Percentiles rank a stretch among this genome's conserved stretches.
Evolutionary conservation across 306 rosid genomes (phyloP).

Genomic region (Hippophae tibetana): DNA sequence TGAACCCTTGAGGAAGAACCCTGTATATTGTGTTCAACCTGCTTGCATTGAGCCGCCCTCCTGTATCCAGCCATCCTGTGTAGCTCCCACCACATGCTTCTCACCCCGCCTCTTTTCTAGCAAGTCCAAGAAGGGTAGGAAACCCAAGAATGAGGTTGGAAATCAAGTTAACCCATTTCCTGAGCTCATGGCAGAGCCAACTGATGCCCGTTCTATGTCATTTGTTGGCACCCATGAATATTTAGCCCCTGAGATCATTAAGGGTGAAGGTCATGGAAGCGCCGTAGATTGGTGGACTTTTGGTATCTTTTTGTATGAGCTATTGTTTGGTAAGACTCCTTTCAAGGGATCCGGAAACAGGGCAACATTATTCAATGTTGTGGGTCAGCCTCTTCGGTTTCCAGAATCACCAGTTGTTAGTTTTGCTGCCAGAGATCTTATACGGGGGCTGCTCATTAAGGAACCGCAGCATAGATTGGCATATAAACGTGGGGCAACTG

Average conservation of each 20-base stretch:
- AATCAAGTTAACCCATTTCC: slow-evolving; percentile 89
- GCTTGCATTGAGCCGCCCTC: slow-evolving; percentile 84
- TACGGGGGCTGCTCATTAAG: slow-evolving; percentile 83
- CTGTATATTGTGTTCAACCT: slow-evolving; percentile 82
- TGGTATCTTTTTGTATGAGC: slow-evolving; percentile 86
- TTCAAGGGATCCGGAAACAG: slow-evolving; percentile 94
- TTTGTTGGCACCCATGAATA: slow-evolving; percentile 96
- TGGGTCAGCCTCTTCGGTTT: slow-evolving; percentile 83
- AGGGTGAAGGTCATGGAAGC: slow-evolving; percentile 98
- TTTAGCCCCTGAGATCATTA: slow-evolving; percentile 91
- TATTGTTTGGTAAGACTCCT: slow-evolving; percentile 90
- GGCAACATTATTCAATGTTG: slow-evolving; percentile 80
- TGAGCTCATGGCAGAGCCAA: slow-evolving; percentile 94
- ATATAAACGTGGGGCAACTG: slow-evolving; percentile 82
- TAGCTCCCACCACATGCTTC: slow-evolving; percentile 90
- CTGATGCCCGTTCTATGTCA: slow-evolving; percentile 94
- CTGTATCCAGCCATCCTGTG: slow-evolving; percentile 98
- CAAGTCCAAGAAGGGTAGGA: slow-evolving; percentile 85
- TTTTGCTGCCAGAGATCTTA: slow-evolving; percentile 89
- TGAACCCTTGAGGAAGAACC: slow-evolving; percentile 60
- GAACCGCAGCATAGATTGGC: slow-evolving; percentile 93
- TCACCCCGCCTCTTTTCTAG: slow-evolving; percentile 84
- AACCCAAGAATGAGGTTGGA: slow-evolving; percentile 66
- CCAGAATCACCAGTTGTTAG: slow-evolving; percentile 90
- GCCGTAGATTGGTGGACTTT: slow-evolving; percentile 99